phyloP scores from a whole-genome alignment of 352 stramenopile species.

The Globisporangium middletonii region DNA sequence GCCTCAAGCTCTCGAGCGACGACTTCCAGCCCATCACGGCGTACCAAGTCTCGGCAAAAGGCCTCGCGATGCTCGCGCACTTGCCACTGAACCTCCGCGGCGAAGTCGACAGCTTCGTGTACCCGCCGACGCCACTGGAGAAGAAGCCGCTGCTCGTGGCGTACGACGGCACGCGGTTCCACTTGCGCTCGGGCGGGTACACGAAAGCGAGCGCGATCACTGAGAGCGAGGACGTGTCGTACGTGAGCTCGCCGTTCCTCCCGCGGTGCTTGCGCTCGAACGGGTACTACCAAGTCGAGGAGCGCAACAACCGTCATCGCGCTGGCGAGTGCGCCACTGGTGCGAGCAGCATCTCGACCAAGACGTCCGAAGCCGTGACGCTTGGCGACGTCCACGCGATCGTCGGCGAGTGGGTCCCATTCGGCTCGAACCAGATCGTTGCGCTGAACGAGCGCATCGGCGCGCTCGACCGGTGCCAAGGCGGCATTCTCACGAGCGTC shows the following conservation, averaged over 20 bases:
- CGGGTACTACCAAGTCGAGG: conserved; percentile 68
- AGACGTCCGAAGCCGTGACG: conserved; percentile 91
- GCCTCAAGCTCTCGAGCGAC: conserved; percentile 91
- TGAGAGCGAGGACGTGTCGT: conserved; percentile 96
- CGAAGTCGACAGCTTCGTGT: conserved; percentile 64
- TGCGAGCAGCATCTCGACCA: conserved; percentile 82
- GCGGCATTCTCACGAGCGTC: conserved; percentile 93
- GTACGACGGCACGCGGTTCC: conserved; percentile 75
- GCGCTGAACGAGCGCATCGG: conserved; percentile 96
- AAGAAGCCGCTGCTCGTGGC: conserved; percentile 36
- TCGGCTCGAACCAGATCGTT: conserved; percentile 97
- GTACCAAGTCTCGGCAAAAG: conserved; percentile 93
- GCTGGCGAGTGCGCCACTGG: conserved; percentile 82
- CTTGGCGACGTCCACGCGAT: conserved; percentile 95
- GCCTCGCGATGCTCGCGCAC: conserved; percentile 79
- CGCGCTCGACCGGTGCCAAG: conserved; percentile 94
- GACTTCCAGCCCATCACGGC: conserved; percentile 94
- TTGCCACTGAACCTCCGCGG: conserved; percentile 68
- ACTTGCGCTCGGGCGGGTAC: conserved; percentile 79
- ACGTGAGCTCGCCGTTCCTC: conserved; percentile 96
- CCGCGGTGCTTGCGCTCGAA: conserved; percentile 92
- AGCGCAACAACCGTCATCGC: conserved; percentile 90
- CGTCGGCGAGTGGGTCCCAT: conserved; percentile 97
- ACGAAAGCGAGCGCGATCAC: conserved; percentile 89
- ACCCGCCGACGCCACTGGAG: conserved; percentile 39